Evolutionary conservation across 2,329 filamentous ascomycete genomes (phyloP).

Genomic region (Curvularia sp.): DNA sequence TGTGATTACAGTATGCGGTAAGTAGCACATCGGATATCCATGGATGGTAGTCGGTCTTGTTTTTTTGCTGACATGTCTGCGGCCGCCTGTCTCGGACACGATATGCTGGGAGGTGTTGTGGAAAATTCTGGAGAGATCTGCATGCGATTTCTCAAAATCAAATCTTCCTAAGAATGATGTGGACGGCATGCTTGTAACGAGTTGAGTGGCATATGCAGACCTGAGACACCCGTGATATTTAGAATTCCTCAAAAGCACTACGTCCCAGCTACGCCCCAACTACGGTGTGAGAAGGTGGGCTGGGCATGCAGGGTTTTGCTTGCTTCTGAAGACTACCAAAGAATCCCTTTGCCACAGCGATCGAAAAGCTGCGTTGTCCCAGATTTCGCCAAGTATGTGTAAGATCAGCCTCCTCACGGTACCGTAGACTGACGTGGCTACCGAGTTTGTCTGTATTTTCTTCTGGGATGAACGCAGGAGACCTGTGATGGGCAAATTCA

Average conservation of each 20-base stretch:
- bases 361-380: background rate
- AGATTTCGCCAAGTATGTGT: background rate
- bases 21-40: conserved; percentile 5
- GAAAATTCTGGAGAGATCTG: conserved; percentile 1
- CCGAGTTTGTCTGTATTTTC: background rate
- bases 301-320: background rate
- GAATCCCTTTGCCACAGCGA: background rate
- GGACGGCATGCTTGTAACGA: conserved; percentile 1
- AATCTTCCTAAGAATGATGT: conserved; percentile 8
- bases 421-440: conserved; percentile 5
- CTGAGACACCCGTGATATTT: conserved; percentile 4
- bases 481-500: background rate
- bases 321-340: background rate
- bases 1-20: conserved; percentile 19
- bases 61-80: conserved; percentile 4
- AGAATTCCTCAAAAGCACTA: background rate
- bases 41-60: background rate
- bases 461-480: background rate
- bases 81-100: background rate
- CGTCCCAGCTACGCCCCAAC: background rate
- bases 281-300: background rate
- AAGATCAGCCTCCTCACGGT: conserved; percentile 1
- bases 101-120: conserved; percentile 6
- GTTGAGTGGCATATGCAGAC: background rate
- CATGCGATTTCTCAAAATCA: conserved; percentile 1